Conservation (phyloP, 805 yeast species). For the Wickerhamomyces sydowiorum region DNA sequence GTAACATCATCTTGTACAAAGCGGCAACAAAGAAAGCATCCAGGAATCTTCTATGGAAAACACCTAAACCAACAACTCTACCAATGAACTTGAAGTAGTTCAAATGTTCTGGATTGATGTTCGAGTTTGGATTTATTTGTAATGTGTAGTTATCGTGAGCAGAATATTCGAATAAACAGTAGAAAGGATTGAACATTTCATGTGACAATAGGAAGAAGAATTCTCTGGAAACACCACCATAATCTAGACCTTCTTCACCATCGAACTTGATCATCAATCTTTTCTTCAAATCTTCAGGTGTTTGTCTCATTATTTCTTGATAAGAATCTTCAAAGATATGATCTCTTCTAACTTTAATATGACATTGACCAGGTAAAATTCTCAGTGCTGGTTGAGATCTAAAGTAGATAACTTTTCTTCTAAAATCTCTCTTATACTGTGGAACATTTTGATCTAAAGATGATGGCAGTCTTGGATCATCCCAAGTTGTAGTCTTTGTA, state of each 20-base stretch:
- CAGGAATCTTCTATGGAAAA: slow-evolving; percentile 94
- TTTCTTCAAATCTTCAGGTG: slow-evolving; percentile 97
- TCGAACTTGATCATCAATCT: slow-evolving; percentile 97
- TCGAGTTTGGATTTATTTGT: slow-evolving; percentile 96
- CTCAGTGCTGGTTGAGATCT: slow-evolving; percentile 97
- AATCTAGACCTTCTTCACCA: slow-evolving; percentile 99
- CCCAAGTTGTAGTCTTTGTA: slow-evolving; percentile 99
- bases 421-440: slow-evolving; percentile 97
- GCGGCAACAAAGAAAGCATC: slow-evolving; percentile 99
- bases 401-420: slow-evolving; percentile 95
- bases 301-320: slow-evolving; percentile 97
- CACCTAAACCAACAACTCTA: slow-evolving; percentile 96
- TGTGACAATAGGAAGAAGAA: slow-evolving; percentile 94
- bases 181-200: slow-evolving; percentile 98
- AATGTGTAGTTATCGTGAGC: slow-evolving; percentile 97
- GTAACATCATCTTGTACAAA: slow-evolving; percentile 94
- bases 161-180: slow-evolving; percentile 94
- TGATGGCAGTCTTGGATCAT: slow-evolving; percentile 97
- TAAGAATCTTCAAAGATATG: slow-evolving; percentile 96
- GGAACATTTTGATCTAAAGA: slow-evolving; percentile 98
- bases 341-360: slow-evolving; percentile 94
- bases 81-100: slow-evolving; percentile 98
- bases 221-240: slow-evolving; percentile 99
- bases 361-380: slow-evolving; percentile 97
- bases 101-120: slow-evolving; percentile 95